Conservation (phyloP, 352 stramenopile genomes). For the Phytophthora lateralis region DNA sequence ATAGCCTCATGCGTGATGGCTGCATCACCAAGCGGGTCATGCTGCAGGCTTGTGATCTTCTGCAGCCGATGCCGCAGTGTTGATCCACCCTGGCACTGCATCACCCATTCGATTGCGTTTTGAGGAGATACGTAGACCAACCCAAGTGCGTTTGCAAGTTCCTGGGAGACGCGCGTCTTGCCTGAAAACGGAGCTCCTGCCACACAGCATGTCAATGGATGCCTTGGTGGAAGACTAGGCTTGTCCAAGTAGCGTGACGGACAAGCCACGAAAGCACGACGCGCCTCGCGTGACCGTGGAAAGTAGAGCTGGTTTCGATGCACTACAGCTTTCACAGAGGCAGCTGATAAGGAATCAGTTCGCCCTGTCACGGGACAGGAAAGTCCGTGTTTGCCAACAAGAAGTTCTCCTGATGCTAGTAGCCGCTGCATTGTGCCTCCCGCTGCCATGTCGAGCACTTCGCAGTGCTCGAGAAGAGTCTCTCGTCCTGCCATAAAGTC, state of each 20-base stretch:
- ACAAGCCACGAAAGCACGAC: slow-evolving; percentile 27
- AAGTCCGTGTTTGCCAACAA: slow-evolving; percentile 60
- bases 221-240: slow-evolving; percentile 25
- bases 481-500: slow-evolving; percentile 42
- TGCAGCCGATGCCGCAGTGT: slow-evolving; percentile 29
- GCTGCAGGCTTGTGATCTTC: slow-evolving; percentile 11
- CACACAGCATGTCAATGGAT: slow-evolving; percentile 45
- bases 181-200: slow-evolving; percentile 40
- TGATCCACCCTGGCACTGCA: slow-evolving; percentile 55
- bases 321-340: slow-evolving; percentile 24
- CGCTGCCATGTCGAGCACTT: slow-evolving; percentile 33
- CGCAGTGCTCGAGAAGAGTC: slow-evolving; percentile 51
- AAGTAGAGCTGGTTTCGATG: slow-evolving; percentile 75
- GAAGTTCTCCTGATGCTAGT: slow-evolving; percentile 47
- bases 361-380: slow-evolving; percentile 45
- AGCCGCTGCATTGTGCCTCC: slow-evolving; percentile 12
- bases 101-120: slow-evolving; percentile 55
- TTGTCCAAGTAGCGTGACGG: slow-evolving; percentile 29
- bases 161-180: slow-evolving; percentile 42
- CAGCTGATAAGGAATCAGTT: slow-evolving; percentile 6
- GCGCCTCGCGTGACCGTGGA: slow-evolving; percentile 27
- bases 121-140: slow-evolving; percentile 57
- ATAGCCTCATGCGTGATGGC: slow-evolving; percentile 44
- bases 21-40: slow-evolving; percentile 25
- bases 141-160: slow-evolving; percentile 34